phyloP scores from a whole-genome alignment of 2,329 filamentous ascomycete species.

The Colletotrichum higginsianum region DNA sequence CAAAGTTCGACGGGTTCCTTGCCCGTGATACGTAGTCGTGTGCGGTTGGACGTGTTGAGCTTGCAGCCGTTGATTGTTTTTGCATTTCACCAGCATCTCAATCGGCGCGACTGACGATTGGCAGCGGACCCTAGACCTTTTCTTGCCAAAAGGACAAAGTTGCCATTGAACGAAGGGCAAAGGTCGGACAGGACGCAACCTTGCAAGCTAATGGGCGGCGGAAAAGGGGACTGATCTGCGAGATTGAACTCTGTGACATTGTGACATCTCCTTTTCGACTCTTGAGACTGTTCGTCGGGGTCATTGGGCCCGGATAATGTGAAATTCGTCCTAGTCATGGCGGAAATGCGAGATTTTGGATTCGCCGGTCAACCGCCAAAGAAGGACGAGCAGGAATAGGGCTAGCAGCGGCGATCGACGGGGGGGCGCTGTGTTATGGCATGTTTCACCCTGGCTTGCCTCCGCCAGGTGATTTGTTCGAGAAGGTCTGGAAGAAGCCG shows the following conservation, averaged over 20 bases:
- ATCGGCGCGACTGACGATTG: conserved; percentile 5
- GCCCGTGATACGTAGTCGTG: neutral
- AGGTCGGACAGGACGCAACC: neutral
- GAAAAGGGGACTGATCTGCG: conserved; percentile 27
- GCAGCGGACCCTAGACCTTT: neutral
- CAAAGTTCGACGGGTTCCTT: neutral
- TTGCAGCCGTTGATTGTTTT: conserved; percentile 7
- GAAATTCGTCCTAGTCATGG: conserved; percentile 6
- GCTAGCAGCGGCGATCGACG: conserved; percentile 26
- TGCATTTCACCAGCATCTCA: neutral
- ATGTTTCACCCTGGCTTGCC: conserved; percentile 31
- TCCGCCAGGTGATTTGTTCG: conserved; percentile 35
- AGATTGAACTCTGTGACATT: conserved; percentile 25
- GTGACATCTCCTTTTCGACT: conserved; percentile 9
- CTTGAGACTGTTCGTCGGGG: neutral
- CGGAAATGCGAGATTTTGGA: conserved; percentile 1
- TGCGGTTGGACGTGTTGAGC: neutral
- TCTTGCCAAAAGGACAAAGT: neutral
- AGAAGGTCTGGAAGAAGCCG: conserved; percentile 31
- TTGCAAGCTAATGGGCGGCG: conserved; percentile 16
- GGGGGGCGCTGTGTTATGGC: conserved; percentile 11
- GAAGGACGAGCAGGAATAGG: conserved; percentile 19
- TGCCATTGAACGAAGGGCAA: conserved; percentile 4
- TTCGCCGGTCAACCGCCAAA: neutral
- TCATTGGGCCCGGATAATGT: neutral